Conservation (phyloP, 78 protist species). For the Dictyostelium brefeldianum region DNA sequence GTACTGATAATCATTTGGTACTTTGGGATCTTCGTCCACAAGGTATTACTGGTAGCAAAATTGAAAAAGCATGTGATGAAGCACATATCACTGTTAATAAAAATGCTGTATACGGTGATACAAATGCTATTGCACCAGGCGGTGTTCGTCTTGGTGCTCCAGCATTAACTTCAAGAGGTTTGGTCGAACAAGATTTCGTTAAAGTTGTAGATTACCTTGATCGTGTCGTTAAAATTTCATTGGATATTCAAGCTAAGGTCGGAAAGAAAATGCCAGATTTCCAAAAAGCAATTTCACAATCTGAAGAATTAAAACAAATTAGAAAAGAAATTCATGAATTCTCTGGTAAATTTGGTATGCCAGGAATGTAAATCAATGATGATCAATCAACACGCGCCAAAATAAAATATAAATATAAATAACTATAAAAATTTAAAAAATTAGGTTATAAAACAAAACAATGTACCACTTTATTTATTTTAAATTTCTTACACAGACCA, state of each 20-base stretch:
- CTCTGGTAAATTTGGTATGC: slow-evolving; percentile 91
- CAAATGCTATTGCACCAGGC: slow-evolving; percentile 95
- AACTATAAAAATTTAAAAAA: no score
- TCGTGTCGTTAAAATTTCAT: slow-evolving; percentile 88
- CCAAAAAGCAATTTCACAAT: slow-evolving; percentile 59
- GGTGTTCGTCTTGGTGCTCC: slow-evolving; percentile 97
- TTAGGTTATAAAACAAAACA: no score
- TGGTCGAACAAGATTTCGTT: slow-evolving; percentile 91
- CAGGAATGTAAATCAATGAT: slow-evolving; percentile 73
- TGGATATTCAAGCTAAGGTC: slow-evolving; percentile 83
- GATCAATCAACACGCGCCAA: no score
- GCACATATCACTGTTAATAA: slow-evolving; percentile 97
- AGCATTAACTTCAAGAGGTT: slow-evolving; percentile 98
- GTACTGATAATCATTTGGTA: slow-evolving; percentile 99
- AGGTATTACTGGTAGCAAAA: slow-evolving; percentile 95
- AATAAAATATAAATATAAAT: no score
- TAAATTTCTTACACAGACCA: no score
- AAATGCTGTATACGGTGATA: slow-evolving; percentile 98
- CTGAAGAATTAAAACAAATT: slow-evolving; percentile 42
- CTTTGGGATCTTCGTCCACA: slow-evolving; percentile 96
- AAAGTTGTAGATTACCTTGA: slow-evolving; percentile 94
- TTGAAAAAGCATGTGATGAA: slow-evolving; percentile 94
- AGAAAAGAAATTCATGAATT: slow-evolving; percentile 87
- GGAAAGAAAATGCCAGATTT: slow-evolving; percentile 87
- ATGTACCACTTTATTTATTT: no score